These are phyloP conservation scores for Echium plantagineum DNA, from an alignment of 257 asterid genomes.

Conservation along the genomic window DNA sequence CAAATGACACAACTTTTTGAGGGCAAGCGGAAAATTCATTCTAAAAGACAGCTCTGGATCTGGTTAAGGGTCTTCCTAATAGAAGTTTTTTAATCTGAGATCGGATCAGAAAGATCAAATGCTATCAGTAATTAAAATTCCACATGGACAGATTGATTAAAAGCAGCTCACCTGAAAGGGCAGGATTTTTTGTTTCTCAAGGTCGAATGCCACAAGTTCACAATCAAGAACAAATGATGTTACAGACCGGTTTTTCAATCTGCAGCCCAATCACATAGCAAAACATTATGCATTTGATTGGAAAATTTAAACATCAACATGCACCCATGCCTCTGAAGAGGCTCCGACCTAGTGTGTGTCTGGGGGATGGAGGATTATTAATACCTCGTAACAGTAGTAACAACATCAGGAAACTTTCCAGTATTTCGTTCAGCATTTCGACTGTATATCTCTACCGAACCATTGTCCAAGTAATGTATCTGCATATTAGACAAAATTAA, in stretches of 20 bases:
- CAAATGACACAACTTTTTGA: too few relatives aligned
- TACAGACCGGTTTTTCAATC: slow-evolving; percentile 58
- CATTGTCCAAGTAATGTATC: slow-evolving; percentile 83
- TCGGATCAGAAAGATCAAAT: too few relatives aligned
- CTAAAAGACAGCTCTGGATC: too few relatives aligned
- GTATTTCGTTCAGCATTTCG: slow-evolving; percentile 91
- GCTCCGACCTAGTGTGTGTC: too few relatives aligned
- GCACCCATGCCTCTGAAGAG: too few relatives aligned
- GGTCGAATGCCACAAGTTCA: slow-evolving; percentile 90
- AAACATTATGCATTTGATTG: slow-evolving; percentile 6
- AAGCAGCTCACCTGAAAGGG: slow-evolving; percentile 68
- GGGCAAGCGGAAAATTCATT: too few relatives aligned
- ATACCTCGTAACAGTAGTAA: slow-evolving; percentile 67
- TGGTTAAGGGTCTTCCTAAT: too few relatives aligned
- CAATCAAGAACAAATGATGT: slow-evolving; percentile 92
- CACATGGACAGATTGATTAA: not conserved
- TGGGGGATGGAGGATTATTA: slow-evolving; percentile 5
- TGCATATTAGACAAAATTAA: slow-evolving; percentile 13
- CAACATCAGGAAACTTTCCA: slow-evolving; percentile 92
- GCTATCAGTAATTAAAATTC: not conserved
- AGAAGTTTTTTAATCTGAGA: too few relatives aligned
- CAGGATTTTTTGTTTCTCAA: slow-evolving; percentile 76
- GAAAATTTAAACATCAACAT: slow-evolving; percentile 2
- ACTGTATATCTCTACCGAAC: slow-evolving; percentile 92
- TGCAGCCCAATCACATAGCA: slow-evolving; percentile 22